These are phyloP conservation scores for Tilletia caries DNA, from an alignment of 1,284 basidiomycete species.

Conservation along the genomic window DNA sequence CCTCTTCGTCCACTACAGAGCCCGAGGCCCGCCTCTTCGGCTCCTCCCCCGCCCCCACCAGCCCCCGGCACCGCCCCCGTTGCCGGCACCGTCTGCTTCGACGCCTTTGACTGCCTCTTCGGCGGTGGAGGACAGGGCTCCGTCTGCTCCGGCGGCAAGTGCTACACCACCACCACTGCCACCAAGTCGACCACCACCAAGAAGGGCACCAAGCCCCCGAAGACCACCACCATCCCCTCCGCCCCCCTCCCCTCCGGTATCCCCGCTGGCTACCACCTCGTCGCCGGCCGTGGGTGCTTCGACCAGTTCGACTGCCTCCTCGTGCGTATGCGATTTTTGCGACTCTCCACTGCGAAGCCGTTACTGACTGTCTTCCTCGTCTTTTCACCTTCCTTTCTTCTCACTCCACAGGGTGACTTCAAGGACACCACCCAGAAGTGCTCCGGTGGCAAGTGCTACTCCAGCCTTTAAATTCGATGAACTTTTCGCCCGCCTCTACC, in stretches of 20 bases:
- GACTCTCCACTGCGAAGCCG: no score
- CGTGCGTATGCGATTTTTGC: not conserved
- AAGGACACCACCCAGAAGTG: constrained; percentile 1
- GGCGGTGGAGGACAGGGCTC: constrained; percentile 2
- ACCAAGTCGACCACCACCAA: not conserved
- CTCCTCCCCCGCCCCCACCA: not conserved
- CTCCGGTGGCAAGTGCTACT: not conserved
- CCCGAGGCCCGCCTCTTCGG: constrained; percentile 2
- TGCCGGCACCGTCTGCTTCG: constrained; percentile 10
- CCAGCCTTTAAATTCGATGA: not conserved
- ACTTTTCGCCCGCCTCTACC: no score
- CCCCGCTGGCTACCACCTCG: constrained; percentile 11
- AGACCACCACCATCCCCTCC: not conserved
- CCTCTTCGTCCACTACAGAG: not conserved
- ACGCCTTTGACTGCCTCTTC: constrained; percentile 11
- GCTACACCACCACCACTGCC: constrained; percentile 12
- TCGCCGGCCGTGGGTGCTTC: constrained; percentile 1
- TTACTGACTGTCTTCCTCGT: not conserved
- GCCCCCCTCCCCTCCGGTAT: constrained; percentile 11
- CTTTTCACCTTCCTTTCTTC: not conserved
- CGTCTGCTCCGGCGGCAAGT: constrained; percentile 5
- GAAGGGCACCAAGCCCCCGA: not conserved
- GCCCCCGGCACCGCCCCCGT: constrained; percentile 12
- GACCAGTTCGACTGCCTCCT: constrained; percentile 1
- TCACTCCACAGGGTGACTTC: not conserved